phyloP scores from a whole-genome alignment of 75 land plant species.

The Pinus albicaulis region DNA sequence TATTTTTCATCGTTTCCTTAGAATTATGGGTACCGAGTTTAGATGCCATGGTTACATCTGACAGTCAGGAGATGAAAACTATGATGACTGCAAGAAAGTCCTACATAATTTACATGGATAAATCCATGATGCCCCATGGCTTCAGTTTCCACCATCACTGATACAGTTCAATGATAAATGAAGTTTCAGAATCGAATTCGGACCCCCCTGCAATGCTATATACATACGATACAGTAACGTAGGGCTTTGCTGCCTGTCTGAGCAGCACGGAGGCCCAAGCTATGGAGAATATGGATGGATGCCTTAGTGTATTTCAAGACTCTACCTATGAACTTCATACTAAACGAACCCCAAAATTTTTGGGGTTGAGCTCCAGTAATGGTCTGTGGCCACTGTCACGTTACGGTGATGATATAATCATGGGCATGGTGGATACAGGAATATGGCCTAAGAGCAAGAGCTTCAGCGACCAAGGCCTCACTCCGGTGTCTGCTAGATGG shows the following conservation, averaged over 20 bases:
- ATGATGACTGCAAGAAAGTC: neutral
- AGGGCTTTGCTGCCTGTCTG: constrained; percentile 68
- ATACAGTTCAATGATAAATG: constrained; percentile 46
- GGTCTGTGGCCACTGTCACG: too few relatives aligned
- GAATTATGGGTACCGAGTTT: too few relatives aligned
- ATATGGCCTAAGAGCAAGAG: constrained; percentile 66
- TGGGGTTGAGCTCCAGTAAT: constrained; percentile 32
- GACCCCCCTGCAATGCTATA: constrained; percentile 34
- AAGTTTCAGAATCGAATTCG: constrained; percentile 9
- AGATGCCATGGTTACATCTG: too few relatives aligned
- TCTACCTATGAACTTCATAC: constrained; percentile 44
- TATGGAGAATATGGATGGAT: constrained; percentile 40
- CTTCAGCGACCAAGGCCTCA: constrained; percentile 51
- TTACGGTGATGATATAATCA: too few relatives aligned
- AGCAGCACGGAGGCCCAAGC: constrained; percentile 35
- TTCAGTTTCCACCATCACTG: constrained; percentile 47
- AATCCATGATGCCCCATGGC: constrained; percentile 29
- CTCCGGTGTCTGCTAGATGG: constrained; percentile 51
- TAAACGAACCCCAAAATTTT: constrained; percentile 59
- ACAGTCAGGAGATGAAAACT: too few relatives aligned
- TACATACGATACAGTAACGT: constrained; percentile 55
- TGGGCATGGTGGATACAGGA: too few relatives aligned
- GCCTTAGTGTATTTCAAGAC: constrained; percentile 45
- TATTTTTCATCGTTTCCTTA: too few relatives aligned
- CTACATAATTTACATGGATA: constrained; percentile 21